Evolutionary conservation across 352 stramenopile genomes (phyloP), one percentile per base, ranked within the genome.

Genomic region (Pythium pectinolyticum): DNA sequence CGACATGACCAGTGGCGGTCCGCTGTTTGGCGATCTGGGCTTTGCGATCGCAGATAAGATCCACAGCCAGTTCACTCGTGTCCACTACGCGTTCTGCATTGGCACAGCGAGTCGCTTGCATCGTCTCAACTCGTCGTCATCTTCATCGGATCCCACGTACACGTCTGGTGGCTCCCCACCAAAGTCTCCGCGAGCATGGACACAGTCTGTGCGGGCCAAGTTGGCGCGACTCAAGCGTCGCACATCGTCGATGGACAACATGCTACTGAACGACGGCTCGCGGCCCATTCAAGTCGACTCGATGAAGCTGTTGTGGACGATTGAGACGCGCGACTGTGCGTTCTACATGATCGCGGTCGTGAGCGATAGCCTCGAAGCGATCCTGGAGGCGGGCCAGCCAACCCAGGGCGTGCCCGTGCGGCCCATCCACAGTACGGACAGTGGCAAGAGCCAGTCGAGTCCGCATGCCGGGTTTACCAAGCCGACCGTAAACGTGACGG

Each of bases 231-330:
- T 92, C 9, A 92, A 90, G 48, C 74, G 71, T 14, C 66, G 81
- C n/a, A 82, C 80, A 22, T 72, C 78, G 2, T 88, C 80, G 2
- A 91, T 88, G 78, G 80, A 89, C 49, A 91, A 91, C 34, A 66
- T 89, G 19, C 66, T 89, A 15, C 40, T 89, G 2, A 87, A 88
- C 47, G 83, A 90, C 49, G 83, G 82, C 0, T 90, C 82, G 0
- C 77, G 80, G 34, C 85, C 85, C 1, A 92, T 94, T 30, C 85
- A 94, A 75, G 72, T 94, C 1, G 83, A 94, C 43, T 82, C 84
- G 0, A 90, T 92, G 80, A 88, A 87, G 50, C 61, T 94, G 2
- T 54, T 92, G 8, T 94, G 86, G 86, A 92, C 83, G 2, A 64
- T 94, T 39, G 78, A 89, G 57, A 89, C 83, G 17, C 77, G 86